Conservation (phyloP, 78 protist genomes). For the Acrasis kona region DNA sequence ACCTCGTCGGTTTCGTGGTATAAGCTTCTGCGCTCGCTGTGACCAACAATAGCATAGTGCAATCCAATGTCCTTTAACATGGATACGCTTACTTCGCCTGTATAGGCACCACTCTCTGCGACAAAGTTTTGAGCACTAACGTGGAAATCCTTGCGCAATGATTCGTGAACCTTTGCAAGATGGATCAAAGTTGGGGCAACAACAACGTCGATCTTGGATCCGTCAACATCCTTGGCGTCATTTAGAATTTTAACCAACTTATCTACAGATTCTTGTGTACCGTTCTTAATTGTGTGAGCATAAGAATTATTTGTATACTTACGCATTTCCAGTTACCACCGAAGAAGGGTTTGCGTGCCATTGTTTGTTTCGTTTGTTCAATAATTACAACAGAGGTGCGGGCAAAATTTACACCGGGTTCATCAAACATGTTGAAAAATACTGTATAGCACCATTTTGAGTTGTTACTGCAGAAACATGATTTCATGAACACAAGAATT, state of each 20-base stretch:
- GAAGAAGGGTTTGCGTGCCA: slow-evolving; percentile 32
- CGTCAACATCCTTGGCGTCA: neutral
- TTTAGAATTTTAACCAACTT: neutral
- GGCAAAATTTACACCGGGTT: no score
- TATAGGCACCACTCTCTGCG: slow-evolving; percentile 69
- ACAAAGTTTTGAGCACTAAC: slow-evolving; percentile 28
- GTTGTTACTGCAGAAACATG: no score
- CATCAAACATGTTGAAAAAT: no score
- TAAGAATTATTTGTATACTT: slow-evolving; percentile 1
- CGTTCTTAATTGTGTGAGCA: neutral
- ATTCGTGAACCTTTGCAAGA: neutral
- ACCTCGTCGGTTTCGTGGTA: slow-evolving; percentile 75
- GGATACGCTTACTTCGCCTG: slow-evolving; percentile 66
- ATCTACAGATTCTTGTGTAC: neutral
- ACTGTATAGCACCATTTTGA: no score
- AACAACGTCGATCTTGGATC: neutral
- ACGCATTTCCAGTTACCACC: slow-evolving; percentile 67
- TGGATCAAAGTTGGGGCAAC: slow-evolving; percentile 1
- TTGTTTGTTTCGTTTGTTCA: slow-evolving; percentile 7
- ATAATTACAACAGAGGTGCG: no score
- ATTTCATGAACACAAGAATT: no score
- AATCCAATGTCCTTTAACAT: slow-evolving; percentile 59
- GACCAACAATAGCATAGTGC: slow-evolving; percentile 92
- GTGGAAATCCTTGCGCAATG: neutral
- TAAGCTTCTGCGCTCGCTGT: slow-evolving; percentile 91